Conservation (phyloP, 2,329 filamentous ascomycete genomes). For the Leptodontidium sp. region DNA sequence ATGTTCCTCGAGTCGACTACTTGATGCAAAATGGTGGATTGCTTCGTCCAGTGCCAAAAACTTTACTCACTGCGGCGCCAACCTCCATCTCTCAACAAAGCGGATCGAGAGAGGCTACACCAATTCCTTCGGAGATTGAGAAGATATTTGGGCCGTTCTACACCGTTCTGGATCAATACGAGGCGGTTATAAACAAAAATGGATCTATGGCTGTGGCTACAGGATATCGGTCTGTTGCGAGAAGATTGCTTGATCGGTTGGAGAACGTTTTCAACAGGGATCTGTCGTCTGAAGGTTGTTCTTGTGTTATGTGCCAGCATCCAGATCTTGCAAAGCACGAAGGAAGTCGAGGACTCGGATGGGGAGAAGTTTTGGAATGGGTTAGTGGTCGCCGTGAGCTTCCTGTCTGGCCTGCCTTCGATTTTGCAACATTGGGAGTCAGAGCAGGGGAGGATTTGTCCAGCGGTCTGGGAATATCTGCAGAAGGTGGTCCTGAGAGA, state of each 20-base stretch:
- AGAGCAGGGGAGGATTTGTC: slow-evolving; percentile 66
- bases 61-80: slow-evolving; percentile 72
- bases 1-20: slow-evolving; percentile 88
- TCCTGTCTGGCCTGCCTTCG: slow-evolving; percentile 88
- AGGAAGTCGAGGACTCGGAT: slow-evolving; percentile 77
- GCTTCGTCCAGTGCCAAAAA: slow-evolving; percentile 73
- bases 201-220: slow-evolving; percentile 95
- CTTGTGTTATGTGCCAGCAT: slow-evolving; percentile 80
- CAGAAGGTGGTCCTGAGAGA: slow-evolving; percentile 65
- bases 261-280: slow-evolving; percentile 95
- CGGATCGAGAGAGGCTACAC: slow-evolving; percentile 48
- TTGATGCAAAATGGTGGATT: slow-evolving; percentile 89
- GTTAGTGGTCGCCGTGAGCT: slow-evolving; percentile 89
- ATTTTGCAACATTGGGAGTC: slow-evolving; percentile 68
- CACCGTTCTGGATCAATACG: slow-evolving; percentile 85
- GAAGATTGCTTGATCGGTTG: slow-evolving; percentile 85
- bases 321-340: slow-evolving; percentile 55
- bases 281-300: slow-evolving; percentile 85
- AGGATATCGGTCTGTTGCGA: slow-evolving; percentile 92
- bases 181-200: slow-evolving; percentile 79
- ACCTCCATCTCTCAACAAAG: slow-evolving; percentile 57
- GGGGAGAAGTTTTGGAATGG: slow-evolving; percentile 94
- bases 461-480: slow-evolving; percentile 60
- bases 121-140: slow-evolving; percentile 64
- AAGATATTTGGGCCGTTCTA: slow-evolving; percentile 85